A percentile compares a stretch with the other conserved stretches of the same genome.
Conservation (phyloP, 352 stramenopile species). For the Lagenidium giganteum region DNA sequence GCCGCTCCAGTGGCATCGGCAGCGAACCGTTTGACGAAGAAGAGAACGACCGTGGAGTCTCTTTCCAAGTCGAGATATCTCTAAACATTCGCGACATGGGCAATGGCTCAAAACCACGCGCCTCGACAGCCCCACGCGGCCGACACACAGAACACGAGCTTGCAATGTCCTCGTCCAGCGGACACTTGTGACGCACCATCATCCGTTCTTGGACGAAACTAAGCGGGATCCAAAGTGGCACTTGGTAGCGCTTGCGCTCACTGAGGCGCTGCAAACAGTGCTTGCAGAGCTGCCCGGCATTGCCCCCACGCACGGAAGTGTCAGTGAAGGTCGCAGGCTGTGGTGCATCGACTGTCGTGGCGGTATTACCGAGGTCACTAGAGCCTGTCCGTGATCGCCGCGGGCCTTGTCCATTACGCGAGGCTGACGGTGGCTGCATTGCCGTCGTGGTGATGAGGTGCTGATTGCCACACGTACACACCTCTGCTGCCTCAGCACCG, state of each 20-base stretch:
- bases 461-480: constrained; percentile 14
- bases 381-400: constrained; percentile 16
- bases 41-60: constrained; percentile 16
- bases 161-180: constrained; percentile 61
- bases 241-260: constrained; percentile 62
- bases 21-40: constrained; percentile 21
- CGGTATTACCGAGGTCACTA: constrained; percentile 5
- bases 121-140: constrained; percentile 28
- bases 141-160: constrained; percentile 58
- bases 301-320: not conserved
- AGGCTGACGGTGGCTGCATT: too few species aligned
- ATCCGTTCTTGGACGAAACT: constrained; percentile 82
- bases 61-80: constrained; percentile 14
- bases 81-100: constrained; percentile 78
- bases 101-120: constrained; percentile 60
- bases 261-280: constrained; percentile 56
- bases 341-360: not conserved
- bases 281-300: constrained; percentile 38
- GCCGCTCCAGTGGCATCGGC: constrained; percentile 53
- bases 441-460: not conserved
- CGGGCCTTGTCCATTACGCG: too few species aligned
- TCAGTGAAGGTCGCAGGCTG: not conserved
- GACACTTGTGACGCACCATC: constrained; percentile 63
- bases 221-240: constrained; percentile 78
- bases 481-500: constrained; percentile 8